Evolutionary conservation across 148 eudicot species (phyloP).

Genomic region (Vaccinium myrtillus): DNA sequence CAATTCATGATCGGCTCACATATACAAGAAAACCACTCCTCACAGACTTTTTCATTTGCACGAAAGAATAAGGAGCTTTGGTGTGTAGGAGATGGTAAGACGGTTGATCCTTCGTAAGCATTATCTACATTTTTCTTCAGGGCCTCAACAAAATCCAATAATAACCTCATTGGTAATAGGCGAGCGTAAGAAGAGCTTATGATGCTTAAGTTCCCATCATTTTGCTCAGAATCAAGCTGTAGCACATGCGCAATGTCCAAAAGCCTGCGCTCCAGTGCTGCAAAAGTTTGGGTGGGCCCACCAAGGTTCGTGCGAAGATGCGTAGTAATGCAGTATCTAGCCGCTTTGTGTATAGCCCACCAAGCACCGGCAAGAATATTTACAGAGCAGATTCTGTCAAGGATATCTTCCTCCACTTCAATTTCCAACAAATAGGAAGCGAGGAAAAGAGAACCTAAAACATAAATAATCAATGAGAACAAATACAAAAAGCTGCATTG

Average conservation of each 20-base stretch:
- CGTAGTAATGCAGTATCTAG: conserved; percentile 86
- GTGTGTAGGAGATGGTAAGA: conserved; percentile 62
- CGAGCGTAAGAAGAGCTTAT: conserved; percentile 76
- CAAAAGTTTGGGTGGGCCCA: conserved; percentile 99
- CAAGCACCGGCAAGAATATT: conserved; percentile 87
- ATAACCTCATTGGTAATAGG: conserved; percentile 84
- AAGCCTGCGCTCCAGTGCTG: conserved; percentile 98
- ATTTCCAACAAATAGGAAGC: conserved; percentile 36
- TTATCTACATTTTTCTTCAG: conserved; percentile 95
- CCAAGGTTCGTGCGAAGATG: conserved; percentile 98
- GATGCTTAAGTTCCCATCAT: conserved; percentile 75
- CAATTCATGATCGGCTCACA: conserved; percentile 99
- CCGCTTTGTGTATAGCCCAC: conserved; percentile 98
- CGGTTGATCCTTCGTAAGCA: conserved; percentile 91
- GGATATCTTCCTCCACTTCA: conserved; percentile 55
- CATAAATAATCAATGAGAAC: too few species aligned
- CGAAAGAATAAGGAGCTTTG: conserved; percentile 89
- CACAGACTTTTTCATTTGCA: conserved; percentile 95
- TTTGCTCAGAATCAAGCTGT: conserved; percentile 74
- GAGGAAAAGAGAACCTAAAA: too few species aligned
- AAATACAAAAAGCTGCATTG: too few species aligned
- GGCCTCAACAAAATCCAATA: conserved; percentile 93
- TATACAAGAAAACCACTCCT: conserved; percentile 99
- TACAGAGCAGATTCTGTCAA: conserved; percentile 58
- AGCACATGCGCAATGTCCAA: conserved; percentile 82